A percentile compares a stretch with the other conserved stretches of the same genome.
phyloP scores from a whole-genome alignment of 768 basidiomycete species.

The Amanita pseudoporphyria region DNA sequence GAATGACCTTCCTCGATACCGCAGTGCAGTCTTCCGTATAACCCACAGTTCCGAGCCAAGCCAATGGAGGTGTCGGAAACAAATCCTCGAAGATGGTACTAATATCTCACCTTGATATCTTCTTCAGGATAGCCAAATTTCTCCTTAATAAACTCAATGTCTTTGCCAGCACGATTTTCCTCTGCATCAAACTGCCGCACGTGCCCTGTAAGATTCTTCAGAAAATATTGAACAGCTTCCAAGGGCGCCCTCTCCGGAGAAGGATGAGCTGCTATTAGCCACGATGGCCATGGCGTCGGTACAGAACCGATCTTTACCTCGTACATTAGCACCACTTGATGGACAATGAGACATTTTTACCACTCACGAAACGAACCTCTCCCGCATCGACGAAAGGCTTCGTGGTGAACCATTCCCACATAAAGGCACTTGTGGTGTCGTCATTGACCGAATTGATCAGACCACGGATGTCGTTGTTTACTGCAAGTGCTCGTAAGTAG shows the following conservation, averaged over 20 bases:
- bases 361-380: constrained; percentile 74
- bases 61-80: constrained; percentile 36
- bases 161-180: constrained; percentile 43
- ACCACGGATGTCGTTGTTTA: constrained; percentile 74
- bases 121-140: constrained; percentile 76
- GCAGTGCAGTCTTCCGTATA: constrained; percentile 60
- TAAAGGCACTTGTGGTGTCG: constrained; percentile 80
- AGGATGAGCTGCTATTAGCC: constrained; percentile 87
- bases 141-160: constrained; percentile 66
- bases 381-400: constrained; percentile 70
- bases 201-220: constrained; percentile 50
- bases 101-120: constrained; percentile 59
- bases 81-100: not conserved
- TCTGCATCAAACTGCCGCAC: constrained; percentile 58
- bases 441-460: constrained; percentile 84
- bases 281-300: constrained; percentile 94
- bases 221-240: constrained; percentile 44
- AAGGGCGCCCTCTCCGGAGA: constrained; percentile 44
- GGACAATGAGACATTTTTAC: constrained; percentile 8
- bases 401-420: constrained; percentile 90
- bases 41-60: constrained; percentile 73
- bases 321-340: not conserved
- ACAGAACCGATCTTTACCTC: constrained; percentile 63
- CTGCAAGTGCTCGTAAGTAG: constrained; percentile 24
- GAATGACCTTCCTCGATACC: constrained; percentile 57